phyloP scores from a whole-genome alignment of 805 yeast species.

The Wickerhamomyces strasburgensis region DNA sequence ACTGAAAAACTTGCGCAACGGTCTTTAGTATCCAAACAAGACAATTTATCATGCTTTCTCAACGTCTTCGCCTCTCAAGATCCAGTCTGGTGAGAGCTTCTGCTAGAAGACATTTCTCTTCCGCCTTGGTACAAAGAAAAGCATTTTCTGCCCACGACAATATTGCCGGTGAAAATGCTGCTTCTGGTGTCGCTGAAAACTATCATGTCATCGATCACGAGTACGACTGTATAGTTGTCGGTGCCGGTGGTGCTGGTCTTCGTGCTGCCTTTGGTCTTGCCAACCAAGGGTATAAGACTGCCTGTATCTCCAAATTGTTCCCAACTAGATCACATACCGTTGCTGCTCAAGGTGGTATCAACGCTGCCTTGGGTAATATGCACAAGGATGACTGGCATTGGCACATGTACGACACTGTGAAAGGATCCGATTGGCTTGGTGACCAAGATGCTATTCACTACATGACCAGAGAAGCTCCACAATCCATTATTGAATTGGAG shows the following conservation, averaged over 20 bases:
- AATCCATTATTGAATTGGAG: conserved; percentile 92
- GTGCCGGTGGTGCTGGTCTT: conserved; percentile 99
- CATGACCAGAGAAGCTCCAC: conserved; percentile 98
- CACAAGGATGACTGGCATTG: conserved; percentile 98
- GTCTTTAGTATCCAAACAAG: no score
- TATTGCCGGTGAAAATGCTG: conserved; percentile 46
- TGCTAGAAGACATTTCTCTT: conserved; percentile 17
- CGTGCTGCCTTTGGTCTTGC: conserved; percentile 98
- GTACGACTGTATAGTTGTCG: conserved; percentile 95
- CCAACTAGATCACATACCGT: conserved; percentile 99
- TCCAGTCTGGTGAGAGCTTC: conserved; percentile 7
- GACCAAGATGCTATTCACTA: conserved; percentile 99
- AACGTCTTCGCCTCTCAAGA: conserved; percentile 22
- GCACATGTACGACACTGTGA: conserved; percentile 99
- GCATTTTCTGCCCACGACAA: conserved; percentile 34
- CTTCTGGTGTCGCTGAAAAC: conserved; percentile 54
- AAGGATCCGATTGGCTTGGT: conserved; percentile 99
- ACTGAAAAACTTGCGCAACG: no score
- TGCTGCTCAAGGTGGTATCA: conserved; percentile 99
- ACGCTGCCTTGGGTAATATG: conserved; percentile 98
- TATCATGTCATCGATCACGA: conserved; percentile 96
- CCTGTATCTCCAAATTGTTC: conserved; percentile 93
- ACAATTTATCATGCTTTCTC: conserved; percentile 26
- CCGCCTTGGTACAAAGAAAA: conserved; percentile 18
- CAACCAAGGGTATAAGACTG: conserved; percentile 94